These are phyloP conservation scores for Ophiocordyceps camponoti-floridani DNA, from an alignment of 2,329 filamentous ascomycete species.

Conservation along the genomic window DNA sequence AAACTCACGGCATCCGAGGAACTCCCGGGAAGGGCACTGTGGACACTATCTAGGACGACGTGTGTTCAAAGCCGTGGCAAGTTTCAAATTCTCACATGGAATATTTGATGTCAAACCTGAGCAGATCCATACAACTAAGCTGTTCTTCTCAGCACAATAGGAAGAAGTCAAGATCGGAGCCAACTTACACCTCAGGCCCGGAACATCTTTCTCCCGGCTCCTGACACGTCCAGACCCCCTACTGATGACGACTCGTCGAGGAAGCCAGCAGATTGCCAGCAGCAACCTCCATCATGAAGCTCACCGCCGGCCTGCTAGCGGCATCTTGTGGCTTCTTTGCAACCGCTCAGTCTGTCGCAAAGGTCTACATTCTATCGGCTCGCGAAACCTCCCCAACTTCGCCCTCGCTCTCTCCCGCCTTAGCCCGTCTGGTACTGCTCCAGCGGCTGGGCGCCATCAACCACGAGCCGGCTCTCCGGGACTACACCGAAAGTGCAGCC, in stretches of 20 bases:
- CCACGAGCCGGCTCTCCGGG: constrained; percentile 28
- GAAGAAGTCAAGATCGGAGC: too few species aligned
- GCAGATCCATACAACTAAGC: too few species aligned
- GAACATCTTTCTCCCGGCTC: constrained; percentile 1
- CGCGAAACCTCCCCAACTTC: constrained; percentile 11
- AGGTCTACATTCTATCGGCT: constrained; percentile 33
- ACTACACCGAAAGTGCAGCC: constrained; percentile 21
- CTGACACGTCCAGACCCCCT: constrained; percentile 10
- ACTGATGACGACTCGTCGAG: constrained; percentile 8
- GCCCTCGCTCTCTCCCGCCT: constrained; percentile 29
- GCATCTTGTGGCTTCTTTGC: constrained; percentile 19
- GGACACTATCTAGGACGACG: not conserved
- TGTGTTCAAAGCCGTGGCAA: too few species aligned
- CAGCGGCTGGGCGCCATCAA: constrained; percentile 32
- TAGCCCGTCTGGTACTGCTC: constrained; percentile 39
- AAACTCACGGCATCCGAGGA: too few species aligned
- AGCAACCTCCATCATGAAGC: constrained; percentile 20
- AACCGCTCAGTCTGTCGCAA: constrained; percentile 22
- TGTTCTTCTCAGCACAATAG: too few species aligned
- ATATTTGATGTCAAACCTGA: too few species aligned
- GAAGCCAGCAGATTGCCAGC: constrained; percentile 5
- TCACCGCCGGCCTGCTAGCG: constrained; percentile 19
- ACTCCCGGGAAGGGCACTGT: too few species aligned
- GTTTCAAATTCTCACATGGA: too few species aligned
- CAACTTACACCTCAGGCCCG: not conserved